Evolutionary conservation across 768 basidiomycete species (phyloP).

Genomic region (Trametes maxima): DNA sequence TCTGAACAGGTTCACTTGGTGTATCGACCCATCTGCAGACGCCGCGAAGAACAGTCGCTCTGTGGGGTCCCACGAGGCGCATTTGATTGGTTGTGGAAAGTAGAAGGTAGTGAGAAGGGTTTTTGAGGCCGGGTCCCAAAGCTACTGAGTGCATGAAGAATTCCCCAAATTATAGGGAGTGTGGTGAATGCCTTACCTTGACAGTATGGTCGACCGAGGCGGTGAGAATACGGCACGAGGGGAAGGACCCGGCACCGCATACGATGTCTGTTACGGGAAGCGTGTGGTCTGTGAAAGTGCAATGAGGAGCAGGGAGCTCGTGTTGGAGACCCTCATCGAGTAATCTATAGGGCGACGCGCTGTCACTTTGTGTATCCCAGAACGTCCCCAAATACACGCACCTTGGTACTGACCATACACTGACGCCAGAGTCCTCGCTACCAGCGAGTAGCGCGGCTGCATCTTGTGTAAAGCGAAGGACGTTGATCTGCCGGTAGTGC

Average conservation of each 20-base stretch:
- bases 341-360: conserved; percentile 50
- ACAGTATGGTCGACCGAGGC: conserved; percentile 88
- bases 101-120: conserved; percentile 84
- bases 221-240: conserved; percentile 74
- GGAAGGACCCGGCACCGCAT: conserved; percentile 81
- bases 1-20: conserved; percentile 79
- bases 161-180: background rate
- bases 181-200: conserved; percentile 57
- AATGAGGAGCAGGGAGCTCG: conserved; percentile 76
- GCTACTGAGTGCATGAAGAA: conserved; percentile 41
- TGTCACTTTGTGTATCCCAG: conserved; percentile 5
- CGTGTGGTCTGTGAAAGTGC: conserved; percentile 87
- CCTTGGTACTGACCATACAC: conserved; percentile 90
- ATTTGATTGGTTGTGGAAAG: conserved; percentile 76
- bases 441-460: conserved; percentile 80
- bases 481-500: conserved; percentile 88
- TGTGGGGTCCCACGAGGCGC: conserved; percentile 75
- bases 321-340: conserved; percentile 74
- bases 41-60: conserved; percentile 91
- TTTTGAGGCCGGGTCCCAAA: conserved; percentile 80
- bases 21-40: conserved; percentile 71
- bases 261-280: conserved; percentile 82
- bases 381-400: conserved; percentile 39
- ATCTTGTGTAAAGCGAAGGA: conserved; percentile 82
- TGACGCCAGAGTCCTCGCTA: conserved; percentile 87